These are phyloP conservation scores for Neofusicoccum sp. DNA, from an alignment of 2,329 filamentous ascomycete genomes.

Conservation along the genomic window DNA sequence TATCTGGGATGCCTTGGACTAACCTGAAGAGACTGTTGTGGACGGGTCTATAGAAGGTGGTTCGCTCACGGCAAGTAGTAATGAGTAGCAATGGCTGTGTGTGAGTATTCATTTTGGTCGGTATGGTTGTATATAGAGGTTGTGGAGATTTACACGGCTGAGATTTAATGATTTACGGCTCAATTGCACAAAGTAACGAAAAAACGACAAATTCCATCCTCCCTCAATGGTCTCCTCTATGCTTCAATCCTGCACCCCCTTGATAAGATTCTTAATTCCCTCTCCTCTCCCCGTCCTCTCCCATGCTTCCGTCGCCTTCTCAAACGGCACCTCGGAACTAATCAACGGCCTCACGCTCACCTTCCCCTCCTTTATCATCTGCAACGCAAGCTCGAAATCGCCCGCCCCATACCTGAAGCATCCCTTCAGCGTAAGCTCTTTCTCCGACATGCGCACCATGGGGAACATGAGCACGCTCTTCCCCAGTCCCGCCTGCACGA, in stretches of 20 bases:
- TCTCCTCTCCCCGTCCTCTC: constrained; percentile 31
- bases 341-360: constrained; percentile 31
- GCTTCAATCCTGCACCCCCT: constrained; percentile 26
- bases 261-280: constrained; percentile 36
- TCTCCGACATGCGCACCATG: constrained; percentile 14
- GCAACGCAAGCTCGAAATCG: constrained; percentile 33
- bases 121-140: no score
- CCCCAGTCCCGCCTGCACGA: constrained; percentile 28
- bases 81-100: no score
- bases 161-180: no score
- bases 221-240: not conserved
- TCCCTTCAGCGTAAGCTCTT: constrained; percentile 28
- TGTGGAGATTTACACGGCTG: no score
- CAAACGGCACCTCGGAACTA: constrained; percentile 31
- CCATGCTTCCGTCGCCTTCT: constrained; percentile 31
- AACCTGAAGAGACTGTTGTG: no score
- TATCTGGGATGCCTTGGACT: no score
- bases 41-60: no score
- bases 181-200: not conserved
- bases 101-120: no score
- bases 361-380: constrained; percentile 25
- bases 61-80: no score
- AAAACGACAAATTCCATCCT: not conserved
- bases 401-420: constrained; percentile 34
- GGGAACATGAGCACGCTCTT: not conserved